These are phyloP conservation scores for Epichloe elymi DNA, from an alignment of 2,329 filamentous ascomycete species.

Conservation along the genomic window DNA sequence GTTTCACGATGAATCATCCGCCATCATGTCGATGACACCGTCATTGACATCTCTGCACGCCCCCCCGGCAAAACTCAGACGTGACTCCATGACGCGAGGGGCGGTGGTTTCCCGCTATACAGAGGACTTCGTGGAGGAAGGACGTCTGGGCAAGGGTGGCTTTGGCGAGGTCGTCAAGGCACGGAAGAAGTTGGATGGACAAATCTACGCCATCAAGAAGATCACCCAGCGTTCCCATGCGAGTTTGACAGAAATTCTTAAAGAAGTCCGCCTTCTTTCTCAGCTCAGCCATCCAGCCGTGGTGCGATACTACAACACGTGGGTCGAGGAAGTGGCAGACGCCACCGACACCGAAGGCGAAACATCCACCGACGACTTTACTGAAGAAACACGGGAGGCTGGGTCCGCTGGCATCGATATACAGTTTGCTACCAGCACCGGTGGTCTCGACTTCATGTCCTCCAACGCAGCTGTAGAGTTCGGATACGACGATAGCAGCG, in stretches of 20 bases:
- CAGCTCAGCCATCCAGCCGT: slow-evolving; percentile 77
- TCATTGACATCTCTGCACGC: slow-evolving; percentile 28
- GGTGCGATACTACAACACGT: slow-evolving; percentile 89
- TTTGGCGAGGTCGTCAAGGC: slow-evolving; percentile 96
- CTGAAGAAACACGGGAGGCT: slow-evolving; percentile 22
- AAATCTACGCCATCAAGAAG: slow-evolving; percentile 94
- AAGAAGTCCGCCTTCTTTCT: slow-evolving; percentile 81
- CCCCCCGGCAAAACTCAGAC: slow-evolving; percentile 38
- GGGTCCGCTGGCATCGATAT: slow-evolving; percentile 31
- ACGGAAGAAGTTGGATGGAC: slow-evolving; percentile 82
- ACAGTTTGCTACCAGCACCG: slow-evolving; percentile 57
- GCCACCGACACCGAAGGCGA: slow-evolving; percentile 43
- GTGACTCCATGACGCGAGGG: slow-evolving; percentile 46
- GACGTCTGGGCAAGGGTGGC: slow-evolving; percentile 78
- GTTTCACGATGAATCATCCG: slow-evolving; percentile 31
- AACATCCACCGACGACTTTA: slow-evolving; percentile 36
- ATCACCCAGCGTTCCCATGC: slow-evolving; percentile 71
- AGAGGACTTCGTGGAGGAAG: slow-evolving; percentile 84
- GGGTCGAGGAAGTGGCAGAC: slow-evolving; percentile 64
- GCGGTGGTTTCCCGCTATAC: slow-evolving; percentile 58
- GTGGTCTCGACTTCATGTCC: slow-evolving; percentile 86
- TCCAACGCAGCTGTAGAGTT: slow-evolving; percentile 73
- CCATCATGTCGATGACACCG: slow-evolving; percentile 27
- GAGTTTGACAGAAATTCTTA: slow-evolving; percentile 69
- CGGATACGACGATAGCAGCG: slow-evolving; percentile 44